A percentile compares a stretch with the other conserved stretches of the same genome.
Evolutionary conservation across 306 rosid genomes (phyloP).

Genomic region (Vachellia pachyceras): DNA sequence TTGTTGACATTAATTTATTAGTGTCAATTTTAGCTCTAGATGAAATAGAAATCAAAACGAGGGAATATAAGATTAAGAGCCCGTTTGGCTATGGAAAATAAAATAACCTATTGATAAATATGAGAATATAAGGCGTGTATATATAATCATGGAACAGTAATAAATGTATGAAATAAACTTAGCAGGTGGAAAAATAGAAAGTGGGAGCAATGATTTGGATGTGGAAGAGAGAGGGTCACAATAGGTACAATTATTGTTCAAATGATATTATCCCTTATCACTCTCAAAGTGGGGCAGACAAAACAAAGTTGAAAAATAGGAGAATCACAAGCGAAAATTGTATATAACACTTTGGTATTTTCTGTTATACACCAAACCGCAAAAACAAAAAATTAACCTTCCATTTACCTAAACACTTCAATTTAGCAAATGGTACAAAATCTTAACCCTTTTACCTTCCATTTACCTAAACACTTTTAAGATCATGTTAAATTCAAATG

Average conservation of each 20-base stretch:
- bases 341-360: not conserved
- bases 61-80: not conserved
- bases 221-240: constrained; percentile 9
- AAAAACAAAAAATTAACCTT: not conserved
- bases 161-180: constrained; percentile 23
- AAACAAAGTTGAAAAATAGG: not conserved
- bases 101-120: not conserved
- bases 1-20: not conserved
- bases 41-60: not conserved
- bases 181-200: not conserved
- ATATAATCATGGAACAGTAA: not conserved
- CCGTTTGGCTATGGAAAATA: no score
- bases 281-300: constrained; percentile 11
- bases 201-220: not conserved
- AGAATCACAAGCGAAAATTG: not conserved
- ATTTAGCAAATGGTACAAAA: constrained; percentile 3
- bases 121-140: not conserved
- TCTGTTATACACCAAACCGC: no score
- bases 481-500: not conserved
- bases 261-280: not conserved
- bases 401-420: not conserved
- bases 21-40: not conserved
- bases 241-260: constrained; percentile 13
- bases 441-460: not conserved
- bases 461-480: not conserved